Conservation (phyloP, 2,329 filamentous ascomycete species). For the Helotiales sp. region DNA sequence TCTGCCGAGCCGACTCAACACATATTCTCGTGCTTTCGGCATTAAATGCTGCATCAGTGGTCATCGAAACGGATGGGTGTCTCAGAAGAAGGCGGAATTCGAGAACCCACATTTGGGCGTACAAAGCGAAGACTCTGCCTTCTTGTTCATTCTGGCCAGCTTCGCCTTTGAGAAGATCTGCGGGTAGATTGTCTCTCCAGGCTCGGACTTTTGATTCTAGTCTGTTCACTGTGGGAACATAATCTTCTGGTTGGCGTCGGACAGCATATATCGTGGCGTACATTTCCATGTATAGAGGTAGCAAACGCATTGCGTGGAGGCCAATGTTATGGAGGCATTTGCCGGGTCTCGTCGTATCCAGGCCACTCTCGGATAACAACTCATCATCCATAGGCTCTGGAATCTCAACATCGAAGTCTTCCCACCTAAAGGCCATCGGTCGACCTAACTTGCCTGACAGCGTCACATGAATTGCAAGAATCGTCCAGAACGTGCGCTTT, state of each 20-base stretch:
- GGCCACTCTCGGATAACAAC: slow-evolving; percentile 61
- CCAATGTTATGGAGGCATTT: slow-evolving; percentile 69
- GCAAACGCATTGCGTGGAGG: slow-evolving; percentile 63
- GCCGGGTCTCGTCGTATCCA: slow-evolving; percentile 54
- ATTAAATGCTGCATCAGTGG: slow-evolving; percentile 53
- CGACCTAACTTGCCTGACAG: slow-evolving; percentile 74
- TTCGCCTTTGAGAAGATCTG: slow-evolving; percentile 53
- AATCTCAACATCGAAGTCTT: slow-evolving; percentile 78
- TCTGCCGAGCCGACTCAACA: slow-evolving; percentile 62
- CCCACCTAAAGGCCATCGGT: slow-evolving; percentile 71
- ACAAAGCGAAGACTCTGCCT: slow-evolving; percentile 52
- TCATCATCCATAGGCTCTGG: slow-evolving; percentile 73
- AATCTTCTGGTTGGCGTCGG: slow-evolving; percentile 60
- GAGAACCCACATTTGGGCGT: slow-evolving; percentile 52
- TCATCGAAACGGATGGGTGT: slow-evolving; percentile 61
- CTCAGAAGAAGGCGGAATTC: slow-evolving; percentile 61
- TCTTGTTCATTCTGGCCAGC: slow-evolving; percentile 40
- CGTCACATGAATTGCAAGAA: slow-evolving; percentile 66
- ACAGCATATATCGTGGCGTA: slow-evolving; percentile 76
- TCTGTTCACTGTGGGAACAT: slow-evolving; percentile 60
- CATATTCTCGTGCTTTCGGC: slow-evolving; percentile 66
- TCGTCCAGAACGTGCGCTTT: slow-evolving; percentile 76
- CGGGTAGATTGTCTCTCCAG: slow-evolving; percentile 66
- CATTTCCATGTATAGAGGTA: slow-evolving; percentile 70
- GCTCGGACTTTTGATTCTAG: slow-evolving; percentile 64